These are phyloP conservation scores for Jackrogersella minutella DNA, from an alignment of 495 filamentous ascomycete genomes.

Conservation along the genomic window DNA sequence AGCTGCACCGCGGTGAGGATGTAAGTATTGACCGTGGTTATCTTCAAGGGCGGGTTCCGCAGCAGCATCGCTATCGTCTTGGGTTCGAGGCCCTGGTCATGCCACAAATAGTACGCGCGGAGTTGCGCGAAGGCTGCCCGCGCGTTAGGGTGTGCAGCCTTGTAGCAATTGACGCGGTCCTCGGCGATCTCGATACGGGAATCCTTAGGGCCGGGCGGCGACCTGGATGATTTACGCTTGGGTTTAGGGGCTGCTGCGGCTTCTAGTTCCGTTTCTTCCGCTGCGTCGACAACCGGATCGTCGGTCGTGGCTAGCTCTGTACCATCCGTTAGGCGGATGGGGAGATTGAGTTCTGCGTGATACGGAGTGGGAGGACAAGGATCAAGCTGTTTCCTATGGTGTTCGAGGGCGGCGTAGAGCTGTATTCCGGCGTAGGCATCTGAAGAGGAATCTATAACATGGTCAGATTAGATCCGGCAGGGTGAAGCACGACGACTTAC, in stretches of 20 bases:
- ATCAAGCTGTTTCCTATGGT: slow-evolving; percentile 67
- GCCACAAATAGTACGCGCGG: slow-evolving; percentile 70
- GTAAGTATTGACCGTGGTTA: slow-evolving; percentile 59
- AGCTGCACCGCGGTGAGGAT: slow-evolving; percentile 53
- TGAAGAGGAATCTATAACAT: slow-evolving; percentile 73
- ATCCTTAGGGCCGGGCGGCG: slow-evolving; percentile 34
- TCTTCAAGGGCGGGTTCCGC: slow-evolving; percentile 63
- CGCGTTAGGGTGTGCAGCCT: slow-evolving; percentile 31
- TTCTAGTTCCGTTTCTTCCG: slow-evolving; percentile 27
- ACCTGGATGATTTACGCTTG: slow-evolving; percentile 1
- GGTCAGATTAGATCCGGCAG: neutral
- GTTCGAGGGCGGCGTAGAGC: slow-evolving; percentile 73
- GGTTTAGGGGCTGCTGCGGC: slow-evolving; percentile 8
- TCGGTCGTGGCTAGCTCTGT: slow-evolving; percentile 35
- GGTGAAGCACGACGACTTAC: slow-evolving; percentile 53
- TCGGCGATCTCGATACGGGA: slow-evolving; percentile 50
- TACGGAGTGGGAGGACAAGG: slow-evolving; percentile 74
- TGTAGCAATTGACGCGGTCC: slow-evolving; percentile 44
- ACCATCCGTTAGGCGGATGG: slow-evolving; percentile 61
- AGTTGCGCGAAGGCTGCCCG: slow-evolving; percentile 49
- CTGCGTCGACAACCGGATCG: slow-evolving; percentile 16
- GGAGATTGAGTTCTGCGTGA: slow-evolving; percentile 69
- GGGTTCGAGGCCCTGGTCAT: slow-evolving; percentile 54
- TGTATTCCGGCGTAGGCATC: slow-evolving; percentile 84
- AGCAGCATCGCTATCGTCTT: slow-evolving; percentile 57